Percentiles rank a stretch among this genome's conserved stretches.
phyloP scores from a whole-genome alignment of 208 protist genomes.

The Trypanosoma caninum region DNA sequence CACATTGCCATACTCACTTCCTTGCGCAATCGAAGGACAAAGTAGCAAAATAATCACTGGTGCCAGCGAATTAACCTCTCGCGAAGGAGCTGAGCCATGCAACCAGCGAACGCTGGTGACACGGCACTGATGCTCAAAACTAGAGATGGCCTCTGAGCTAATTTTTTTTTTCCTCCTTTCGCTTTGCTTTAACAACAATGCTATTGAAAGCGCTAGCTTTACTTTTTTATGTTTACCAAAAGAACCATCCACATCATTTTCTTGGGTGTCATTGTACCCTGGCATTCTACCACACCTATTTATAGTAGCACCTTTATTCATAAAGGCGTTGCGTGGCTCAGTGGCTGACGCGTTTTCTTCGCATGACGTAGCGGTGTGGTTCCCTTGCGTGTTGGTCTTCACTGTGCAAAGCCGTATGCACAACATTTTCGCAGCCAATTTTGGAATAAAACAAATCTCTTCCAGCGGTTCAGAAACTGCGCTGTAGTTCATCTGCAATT shows the following conservation, averaged over 20 bases:
- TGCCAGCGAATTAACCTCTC: not conserved
- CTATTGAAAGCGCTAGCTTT: too few relatives aligned
- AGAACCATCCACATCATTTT: too few relatives aligned
- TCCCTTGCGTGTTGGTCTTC: not conserved
- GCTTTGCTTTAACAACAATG: too few relatives aligned
- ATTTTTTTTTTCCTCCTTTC: not conserved
- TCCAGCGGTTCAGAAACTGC: not conserved
- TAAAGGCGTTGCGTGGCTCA: too few relatives aligned
- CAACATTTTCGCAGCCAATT: not conserved
- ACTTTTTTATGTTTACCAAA: too few relatives aligned
- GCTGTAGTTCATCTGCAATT: not conserved
- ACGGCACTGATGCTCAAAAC: not conserved
- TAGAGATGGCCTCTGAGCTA: not conserved
- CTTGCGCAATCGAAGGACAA: slow-evolving; percentile 22
- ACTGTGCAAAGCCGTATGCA: not conserved
- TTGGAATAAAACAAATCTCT: slow-evolving; percentile 4
- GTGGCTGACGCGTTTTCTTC: too few relatives aligned
- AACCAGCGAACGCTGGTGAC: slow-evolving; percentile 16
- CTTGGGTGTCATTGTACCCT: too few relatives aligned
- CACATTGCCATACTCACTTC: slow-evolving; percentile 9
- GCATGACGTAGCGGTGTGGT: not conserved
- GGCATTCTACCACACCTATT: too few relatives aligned
- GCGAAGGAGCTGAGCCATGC: slow-evolving; percentile 5
- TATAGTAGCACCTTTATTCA: too few relatives aligned
- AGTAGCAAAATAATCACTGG: slow-evolving; percentile 21